A percentile compares a stretch with the other conserved stretches of the same genome.
These are phyloP conservation scores for Cryphonectria carpinicola DNA, from an alignment of 2,329 filamentous ascomycete genomes.

Conservation along the genomic window DNA sequence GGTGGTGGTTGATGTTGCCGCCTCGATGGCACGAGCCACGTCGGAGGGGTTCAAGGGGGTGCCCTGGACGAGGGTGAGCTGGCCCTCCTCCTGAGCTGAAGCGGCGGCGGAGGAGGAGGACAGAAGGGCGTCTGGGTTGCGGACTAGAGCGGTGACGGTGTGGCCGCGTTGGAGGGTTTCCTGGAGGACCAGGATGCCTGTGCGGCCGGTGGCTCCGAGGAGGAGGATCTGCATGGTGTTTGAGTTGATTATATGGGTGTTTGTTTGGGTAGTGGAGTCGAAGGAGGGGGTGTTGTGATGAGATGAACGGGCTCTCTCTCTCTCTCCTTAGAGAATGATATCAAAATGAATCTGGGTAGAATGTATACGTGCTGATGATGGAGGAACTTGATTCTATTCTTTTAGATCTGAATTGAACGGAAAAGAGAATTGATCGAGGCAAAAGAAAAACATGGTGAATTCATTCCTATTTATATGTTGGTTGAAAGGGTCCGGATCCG, in stretches of 20 bases:
- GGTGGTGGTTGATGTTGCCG: conserved; percentile 15
- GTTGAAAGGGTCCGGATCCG: background rate
- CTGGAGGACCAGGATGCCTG: conserved; percentile 46
- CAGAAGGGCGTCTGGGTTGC: conserved; percentile 34
- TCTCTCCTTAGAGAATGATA: background rate
- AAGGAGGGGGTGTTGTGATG: background rate
- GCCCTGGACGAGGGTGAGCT: conserved; percentile 40
- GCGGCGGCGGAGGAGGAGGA: conserved; percentile 28
- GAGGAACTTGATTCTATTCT: background rate
- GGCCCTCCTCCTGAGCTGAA: conserved; percentile 12
- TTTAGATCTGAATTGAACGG: background rate
- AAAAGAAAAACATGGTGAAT: background rate
- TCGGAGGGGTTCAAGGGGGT: conserved; percentile 42
- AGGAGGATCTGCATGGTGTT: conserved; percentile 44
- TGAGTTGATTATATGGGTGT: background rate
- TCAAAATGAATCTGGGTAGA: background rate
- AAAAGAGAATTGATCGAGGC: background rate
- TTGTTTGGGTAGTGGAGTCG: conserved; percentile 16
- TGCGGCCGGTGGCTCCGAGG: conserved; percentile 49
- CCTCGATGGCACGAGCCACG: conserved; percentile 32
- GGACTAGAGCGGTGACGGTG: conserved; percentile 44
- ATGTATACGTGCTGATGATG: background rate
- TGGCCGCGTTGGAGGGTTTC: conserved; percentile 44
- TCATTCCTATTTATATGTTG: background rate
- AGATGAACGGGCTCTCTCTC: background rate